Evolutionary conservation across 2,329 filamentous ascomycete genomes (phyloP).

Genomic region (Arthrinium phaeospermum): DNA sequence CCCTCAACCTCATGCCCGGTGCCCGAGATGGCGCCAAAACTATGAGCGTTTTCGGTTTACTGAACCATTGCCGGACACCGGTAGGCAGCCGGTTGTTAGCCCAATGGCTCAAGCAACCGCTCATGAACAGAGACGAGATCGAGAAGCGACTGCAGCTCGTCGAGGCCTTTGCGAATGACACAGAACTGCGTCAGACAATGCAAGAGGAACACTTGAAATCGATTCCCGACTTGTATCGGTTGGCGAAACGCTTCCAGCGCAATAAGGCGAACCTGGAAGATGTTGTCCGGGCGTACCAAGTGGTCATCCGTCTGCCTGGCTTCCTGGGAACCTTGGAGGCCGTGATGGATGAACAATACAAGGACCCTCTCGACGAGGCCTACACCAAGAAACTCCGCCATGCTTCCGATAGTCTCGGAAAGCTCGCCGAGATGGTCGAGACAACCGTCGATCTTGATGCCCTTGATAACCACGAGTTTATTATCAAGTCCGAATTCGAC

Average conservation of each 20-base stretch:
- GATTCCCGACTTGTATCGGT: slow-evolving; percentile 90
- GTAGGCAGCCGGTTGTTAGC: slow-evolving; percentile 87
- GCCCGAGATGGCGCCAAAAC: slow-evolving; percentile 93
- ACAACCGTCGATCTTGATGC: slow-evolving; percentile 96
- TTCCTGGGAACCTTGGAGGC: slow-evolving; percentile 89
- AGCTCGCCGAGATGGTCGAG: slow-evolving; percentile 97
- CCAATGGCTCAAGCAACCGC: slow-evolving; percentile 96
- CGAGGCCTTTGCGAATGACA: slow-evolving; percentile 92
- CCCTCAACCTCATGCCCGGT: slow-evolving; percentile 95
- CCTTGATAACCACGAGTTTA: slow-evolving; percentile 95
- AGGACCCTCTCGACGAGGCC: slow-evolving; percentile 80
- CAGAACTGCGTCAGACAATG: slow-evolving; percentile 91
- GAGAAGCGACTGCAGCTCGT: slow-evolving; percentile 92
- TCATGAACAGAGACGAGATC: slow-evolving; percentile 91
- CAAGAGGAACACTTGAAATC: slow-evolving; percentile 94
- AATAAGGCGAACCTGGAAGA: slow-evolving; percentile 92
- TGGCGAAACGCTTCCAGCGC: slow-evolving; percentile 94
- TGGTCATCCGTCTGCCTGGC: slow-evolving; percentile 87
- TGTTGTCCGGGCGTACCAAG: slow-evolving; percentile 93
- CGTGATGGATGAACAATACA: slow-evolving; percentile 95
- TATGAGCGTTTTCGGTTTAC: slow-evolving; percentile 92
- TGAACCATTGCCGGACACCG: slow-evolving; percentile 98
- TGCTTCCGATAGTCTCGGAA: slow-evolving; percentile 78
- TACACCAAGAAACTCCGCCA: slow-evolving; percentile 86
- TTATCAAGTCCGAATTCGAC: slow-evolving; percentile 98